Percentiles rank a stretch among this genome's conserved stretches.
phyloP scores from a whole-genome alignment of 2,329 filamentous ascomycete species.

The Pseudogymnoascus sp. region DNA sequence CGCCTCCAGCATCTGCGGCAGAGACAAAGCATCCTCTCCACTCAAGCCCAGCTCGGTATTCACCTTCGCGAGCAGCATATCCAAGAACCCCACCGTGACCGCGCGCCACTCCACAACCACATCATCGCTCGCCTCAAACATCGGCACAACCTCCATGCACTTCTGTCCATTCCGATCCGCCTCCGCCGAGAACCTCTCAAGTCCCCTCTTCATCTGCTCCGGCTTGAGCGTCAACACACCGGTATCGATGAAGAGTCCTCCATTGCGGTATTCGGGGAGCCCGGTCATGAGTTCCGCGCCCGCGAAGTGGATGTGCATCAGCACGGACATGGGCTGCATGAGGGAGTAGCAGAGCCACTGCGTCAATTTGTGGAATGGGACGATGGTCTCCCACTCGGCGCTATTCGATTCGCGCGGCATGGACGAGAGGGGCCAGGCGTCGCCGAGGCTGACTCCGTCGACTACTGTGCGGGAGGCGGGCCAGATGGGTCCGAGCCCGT shows the following conservation, averaged over 20 bases:
- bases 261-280: constrained; percentile 86
- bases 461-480: constrained; percentile 77
- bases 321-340: constrained; percentile 79
- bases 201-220: constrained; percentile 59
- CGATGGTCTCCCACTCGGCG: constrained; percentile 65
- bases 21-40: constrained; percentile 59
- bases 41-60: constrained; percentile 58
- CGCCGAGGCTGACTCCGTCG: constrained; percentile 78
- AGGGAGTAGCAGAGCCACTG: constrained; percentile 93
- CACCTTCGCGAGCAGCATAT: constrained; percentile 61
- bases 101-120: constrained; percentile 75
- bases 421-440: constrained; percentile 83
- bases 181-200: constrained; percentile 61
- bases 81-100: constrained; percentile 64
- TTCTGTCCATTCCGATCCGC: constrained; percentile 62
- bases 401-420: constrained; percentile 49
- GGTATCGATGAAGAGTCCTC: constrained; percentile 77
- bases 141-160: constrained; percentile 63
- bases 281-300: constrained; percentile 77
- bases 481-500: constrained; percentile 81
- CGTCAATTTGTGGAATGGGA: constrained; percentile 88
- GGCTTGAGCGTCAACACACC: constrained; percentile 70
- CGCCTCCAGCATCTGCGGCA: constrained; percentile 88
- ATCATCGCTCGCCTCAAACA: constrained; percentile 65
- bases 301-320: constrained; percentile 73